Base-by-base conservation (phyloP, 768 basidiomycete genomes). In the Coprinellus aureogranulatus region DNA sequence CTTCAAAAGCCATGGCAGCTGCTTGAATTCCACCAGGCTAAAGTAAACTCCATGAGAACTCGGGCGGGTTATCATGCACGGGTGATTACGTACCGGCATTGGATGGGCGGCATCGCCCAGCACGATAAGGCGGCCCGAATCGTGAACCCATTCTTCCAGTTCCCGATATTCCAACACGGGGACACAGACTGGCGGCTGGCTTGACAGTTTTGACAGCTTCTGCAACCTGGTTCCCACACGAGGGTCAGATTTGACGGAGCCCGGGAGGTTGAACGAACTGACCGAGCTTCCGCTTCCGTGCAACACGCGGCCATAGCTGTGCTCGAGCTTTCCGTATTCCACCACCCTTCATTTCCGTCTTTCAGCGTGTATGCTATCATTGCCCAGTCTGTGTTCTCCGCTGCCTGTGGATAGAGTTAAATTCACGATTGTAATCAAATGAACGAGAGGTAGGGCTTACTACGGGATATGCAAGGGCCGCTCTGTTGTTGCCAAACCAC, bases 41-140 rank as follows among this genome's bases (percentile, higher is more conserved):
- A 44, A 34, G 34, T 34, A 34, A 52, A 27, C 23, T 23, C 28
- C 50, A 3, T 57, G 4, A 59, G 54, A 22, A 22, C 10, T 42
- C 12, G 11, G 12, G 37, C 18, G 31, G 27, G 39, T 4, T 6
- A 18, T 52, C 23, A 6, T 6, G 34, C 34, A 14, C 10, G 39
- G 37, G 28, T 27, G n/a, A 16, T 37, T 30, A 59, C 78, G 64
- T 59, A 84, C 84, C 46, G 81, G 78, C 46, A 81, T 71, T 12
- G 82, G 80, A 64, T 86, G 84, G 0, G 79, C 82, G 0, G 82
- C 81, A 30, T 81, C 78, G 45, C 83, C 84, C 22, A 86, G 71
- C 14, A 85, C 63, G n/a, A 82, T 69, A 52, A 79, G 64, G 20
- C 73, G 70, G 4, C 80, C 80, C 30, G 65, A 68, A 22, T 65